A percentile compares a stretch with the other conserved stretches of the same genome.
These are phyloP conservation scores for Gentiana straminea DNA, from an alignment of 257 asterid genomes.

Conservation along the genomic window DNA sequence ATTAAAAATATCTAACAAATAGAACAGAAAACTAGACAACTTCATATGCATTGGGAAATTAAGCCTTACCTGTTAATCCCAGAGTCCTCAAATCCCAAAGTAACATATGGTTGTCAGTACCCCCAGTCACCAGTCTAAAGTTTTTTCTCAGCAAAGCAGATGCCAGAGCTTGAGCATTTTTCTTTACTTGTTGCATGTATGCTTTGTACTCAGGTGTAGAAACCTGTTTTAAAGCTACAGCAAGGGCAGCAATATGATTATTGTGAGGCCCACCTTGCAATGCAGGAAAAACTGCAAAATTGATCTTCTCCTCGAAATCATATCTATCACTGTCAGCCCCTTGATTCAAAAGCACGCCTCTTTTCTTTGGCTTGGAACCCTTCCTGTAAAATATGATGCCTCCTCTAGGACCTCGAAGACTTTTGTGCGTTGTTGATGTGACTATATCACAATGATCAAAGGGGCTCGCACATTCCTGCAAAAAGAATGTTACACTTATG, in stretches of 20 bases:
- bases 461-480: slow-evolving; percentile 79
- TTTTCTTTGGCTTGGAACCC: slow-evolving; percentile 69
- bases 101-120: slow-evolving; percentile 73
- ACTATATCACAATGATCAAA: slow-evolving; percentile 78
- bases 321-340: slow-evolving; percentile 59
- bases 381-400: slow-evolving; percentile 82
- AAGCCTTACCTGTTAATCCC: slow-evolving; percentile 54
- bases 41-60: neutral
- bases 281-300: slow-evolving; percentile 84
- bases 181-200: slow-evolving; percentile 80
- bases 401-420: slow-evolving; percentile 93
- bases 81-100: slow-evolving; percentile 82
- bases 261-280: slow-evolving; percentile 94
- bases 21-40: neutral
- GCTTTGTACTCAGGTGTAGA: slow-evolving; percentile 64
- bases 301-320: slow-evolving; percentile 85
- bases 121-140: slow-evolving; percentile 75
- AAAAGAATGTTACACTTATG: neutral
- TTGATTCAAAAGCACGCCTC: slow-evolving; percentile 63
- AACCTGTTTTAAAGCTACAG: slow-evolving; percentile 79
- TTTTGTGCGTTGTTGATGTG: slow-evolving; percentile 86
- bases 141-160: slow-evolving; percentile 53
- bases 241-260: slow-evolving; percentile 85
- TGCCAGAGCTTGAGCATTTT: slow-evolving; percentile 70
- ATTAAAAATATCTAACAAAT: neutral